These are phyloP conservation scores for Pseudonitzschia pungens DNA, from an alignment of 108 stramenopile species.

Conservation along the genomic window DNA sequence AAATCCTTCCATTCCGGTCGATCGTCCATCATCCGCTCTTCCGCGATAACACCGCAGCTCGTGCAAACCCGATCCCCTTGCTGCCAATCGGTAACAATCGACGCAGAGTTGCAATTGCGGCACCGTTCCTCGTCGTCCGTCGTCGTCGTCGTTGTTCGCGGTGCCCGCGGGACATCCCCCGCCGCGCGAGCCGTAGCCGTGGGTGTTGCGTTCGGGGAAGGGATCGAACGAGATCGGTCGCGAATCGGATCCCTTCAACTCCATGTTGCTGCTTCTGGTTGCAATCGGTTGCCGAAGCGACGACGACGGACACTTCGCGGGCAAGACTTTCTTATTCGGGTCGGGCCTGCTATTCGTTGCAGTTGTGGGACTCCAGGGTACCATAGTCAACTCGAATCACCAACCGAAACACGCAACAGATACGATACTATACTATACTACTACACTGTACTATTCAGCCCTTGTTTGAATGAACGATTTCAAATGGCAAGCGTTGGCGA, in stretches of 20 bases:
- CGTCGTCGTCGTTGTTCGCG: neutral
- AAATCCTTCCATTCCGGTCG: slow-evolving; percentile 70
- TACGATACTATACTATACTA: neutral
- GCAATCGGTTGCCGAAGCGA: neutral
- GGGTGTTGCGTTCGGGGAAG: neutral
- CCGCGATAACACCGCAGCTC: slow-evolving; percentile 59
- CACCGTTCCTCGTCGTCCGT: slow-evolving; percentile 33
- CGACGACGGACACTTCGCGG: neutral
- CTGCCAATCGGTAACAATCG: slow-evolving; percentile 52
- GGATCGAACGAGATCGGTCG: slow-evolving; percentile 10
- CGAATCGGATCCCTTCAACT: slow-evolving; percentile 22
- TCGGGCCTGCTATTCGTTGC: neutral
- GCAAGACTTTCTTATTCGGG: neutral
- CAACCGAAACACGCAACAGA: neutral
- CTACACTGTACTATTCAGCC: too few relatives aligned
- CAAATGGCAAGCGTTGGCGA: too few relatives aligned
- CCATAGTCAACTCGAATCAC: neutral
- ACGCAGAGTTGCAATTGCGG: slow-evolving; percentile 38
- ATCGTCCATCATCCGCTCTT: slow-evolving; percentile 43
- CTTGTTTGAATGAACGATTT: too few relatives aligned
- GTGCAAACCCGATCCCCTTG: slow-evolving; percentile 67
- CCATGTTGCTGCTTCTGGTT: neutral
- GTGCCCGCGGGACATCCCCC: too few relatives aligned
- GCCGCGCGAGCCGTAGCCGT: slow-evolving; percentile 3
- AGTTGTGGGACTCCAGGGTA: slow-evolving; percentile 15